These are phyloP conservation scores for Trichoderma reesei DNA, from an alignment of 495 filamentous ascomycete genomes.

Conservation along the genomic window DNA sequence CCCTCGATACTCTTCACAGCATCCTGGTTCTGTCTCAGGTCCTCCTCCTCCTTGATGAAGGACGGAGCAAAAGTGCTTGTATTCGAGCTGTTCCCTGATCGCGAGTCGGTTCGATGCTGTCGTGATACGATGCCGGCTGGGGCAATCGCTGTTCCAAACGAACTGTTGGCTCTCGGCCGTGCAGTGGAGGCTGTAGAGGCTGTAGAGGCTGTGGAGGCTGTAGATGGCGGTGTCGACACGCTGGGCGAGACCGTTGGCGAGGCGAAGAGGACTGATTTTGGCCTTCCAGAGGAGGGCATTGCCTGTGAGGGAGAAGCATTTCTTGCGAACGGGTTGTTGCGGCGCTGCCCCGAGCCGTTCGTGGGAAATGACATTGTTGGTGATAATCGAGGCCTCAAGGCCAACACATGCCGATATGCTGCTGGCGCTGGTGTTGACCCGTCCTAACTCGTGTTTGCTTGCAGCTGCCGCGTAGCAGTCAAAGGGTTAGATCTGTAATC, in stretches of 20 bases:
- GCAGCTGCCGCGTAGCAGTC: not conserved
- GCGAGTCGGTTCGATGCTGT: constrained; percentile 53
- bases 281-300: constrained; percentile 45
- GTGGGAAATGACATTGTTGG: constrained; percentile 30
- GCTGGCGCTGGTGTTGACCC: not conserved
- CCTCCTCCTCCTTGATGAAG: constrained; percentile 81
- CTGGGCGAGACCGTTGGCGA: constrained; percentile 37
- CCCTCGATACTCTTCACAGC: constrained; percentile 72
- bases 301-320: constrained; percentile 51
- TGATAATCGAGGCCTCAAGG: not conserved
- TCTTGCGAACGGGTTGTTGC: constrained; percentile 69
- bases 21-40: constrained; percentile 50
- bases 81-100: constrained; percentile 31
- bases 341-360: constrained; percentile 32
- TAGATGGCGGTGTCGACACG: constrained; percentile 21
- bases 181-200: constrained; percentile 16
- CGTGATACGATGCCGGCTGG: constrained; percentile 17
- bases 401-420: not conserved
- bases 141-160: constrained; percentile 18
- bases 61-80: constrained; percentile 85
- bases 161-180: constrained; percentile 36
- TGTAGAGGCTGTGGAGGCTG: not conserved
- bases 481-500: not conserved
- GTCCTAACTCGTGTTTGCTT: not conserved
- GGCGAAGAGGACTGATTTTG: constrained; percentile 62